Base-by-base conservation (phyloP, 2,329 filamentous ascomycete species). In the Pseudocercospora pini-densiflorae region DNA sequence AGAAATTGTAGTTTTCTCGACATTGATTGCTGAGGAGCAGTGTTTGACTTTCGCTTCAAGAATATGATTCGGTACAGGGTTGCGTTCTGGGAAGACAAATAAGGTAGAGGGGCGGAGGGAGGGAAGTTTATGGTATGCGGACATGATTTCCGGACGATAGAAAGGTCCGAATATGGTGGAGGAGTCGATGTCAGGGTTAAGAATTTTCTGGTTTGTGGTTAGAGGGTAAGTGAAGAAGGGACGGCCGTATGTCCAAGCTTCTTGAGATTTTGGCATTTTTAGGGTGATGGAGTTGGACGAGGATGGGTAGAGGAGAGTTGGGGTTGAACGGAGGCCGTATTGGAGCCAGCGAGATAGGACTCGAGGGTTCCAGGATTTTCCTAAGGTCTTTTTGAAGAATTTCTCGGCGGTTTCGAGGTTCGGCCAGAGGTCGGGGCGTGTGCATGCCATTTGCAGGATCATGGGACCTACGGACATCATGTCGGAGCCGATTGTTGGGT, bases 261-360 rank as follows among this genome's bases (percentile, higher is more conserved):
- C 93, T 76, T 97, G 92, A 77, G 97, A 91, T 73, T 93, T 92
- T 0, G 92, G 90, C 0, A 94, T 98, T 1, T 87, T 86, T 2
- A 95, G 84, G 1, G 29, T 31, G 0, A 92, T 94, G 1, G 93
- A 90, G 36, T 84, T 79, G 65, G 67, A 61, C 19, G 71, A 14
- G 7, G 70, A 16, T 0, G 87, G 87, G 75, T 88, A 55, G 31
- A 64, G 59, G 21, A 59, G 45, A 59, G 63, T 93, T 1, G 92
- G 91, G 1, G 89, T 82, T 14, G 90, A 85, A 16, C 91, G 86
- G 16, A 97, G 81, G 10, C 93, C 94, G 75, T 92, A 84, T 64
- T 86, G 71, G 53, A 93, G 79, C 89, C 91, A 94, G 31, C 85
- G 82, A 10, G 93, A 88, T 0, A 97, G 83, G 0, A 94, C 93